Percentiles rank a stretch among this genome's conserved stretches.
These are phyloP conservation scores for Daldinia bambusicola DNA, from an alignment of 495 filamentous ascomycete species.

Conservation along the genomic window DNA sequence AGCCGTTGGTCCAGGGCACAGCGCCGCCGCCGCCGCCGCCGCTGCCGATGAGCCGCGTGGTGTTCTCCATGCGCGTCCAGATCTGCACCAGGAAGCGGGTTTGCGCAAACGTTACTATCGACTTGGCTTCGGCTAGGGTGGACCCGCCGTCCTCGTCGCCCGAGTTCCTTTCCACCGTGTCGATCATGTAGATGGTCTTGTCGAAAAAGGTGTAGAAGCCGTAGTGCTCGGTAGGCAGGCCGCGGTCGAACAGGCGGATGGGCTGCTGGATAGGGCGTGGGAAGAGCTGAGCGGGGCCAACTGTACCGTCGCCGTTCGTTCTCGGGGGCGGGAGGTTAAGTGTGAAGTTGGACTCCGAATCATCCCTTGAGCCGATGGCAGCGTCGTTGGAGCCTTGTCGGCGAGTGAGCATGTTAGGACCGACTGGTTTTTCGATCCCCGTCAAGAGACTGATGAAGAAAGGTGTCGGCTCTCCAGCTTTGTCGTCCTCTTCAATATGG, in stretches of 20 bases:
- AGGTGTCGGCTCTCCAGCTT: slow-evolving; percentile 73
- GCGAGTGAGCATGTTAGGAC: slow-evolving; percentile 50
- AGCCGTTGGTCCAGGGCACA: slow-evolving; percentile 32
- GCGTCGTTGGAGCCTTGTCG: slow-evolving; percentile 46
- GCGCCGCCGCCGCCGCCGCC: slow-evolving; percentile 4
- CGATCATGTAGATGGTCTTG: slow-evolving; percentile 81
- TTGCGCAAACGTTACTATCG: slow-evolving; percentile 80
- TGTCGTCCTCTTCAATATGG: slow-evolving; percentile 63
- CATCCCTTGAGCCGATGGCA: slow-evolving; percentile 23
- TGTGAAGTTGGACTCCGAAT: slow-evolving; percentile 53
- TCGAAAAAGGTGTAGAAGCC: slow-evolving; percentile 94
- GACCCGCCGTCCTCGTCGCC: slow-evolving; percentile 75
- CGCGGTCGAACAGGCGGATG: slow-evolving; percentile 85
- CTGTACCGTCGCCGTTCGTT: slow-evolving; percentile 72
- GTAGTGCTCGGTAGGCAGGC: slow-evolving; percentile 82
- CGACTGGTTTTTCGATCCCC: slow-evolving; percentile 47
- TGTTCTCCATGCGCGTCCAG: slow-evolving; percentile 74
- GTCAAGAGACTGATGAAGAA: slow-evolving; percentile 70
- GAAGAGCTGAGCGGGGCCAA: slow-evolving; percentile 74
- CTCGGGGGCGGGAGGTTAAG: slow-evolving; percentile 67
- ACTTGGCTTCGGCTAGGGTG: slow-evolving; percentile 65
- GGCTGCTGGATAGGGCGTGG: slow-evolving; percentile 78
- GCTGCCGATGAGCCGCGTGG: slow-evolving; percentile 54
- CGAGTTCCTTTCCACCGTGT: slow-evolving; percentile 51
- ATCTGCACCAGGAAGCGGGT: slow-evolving; percentile 91